Evolutionary conservation across 129 eudicot genomes (phyloP).

Genomic region (Artemisia annua): DNA sequence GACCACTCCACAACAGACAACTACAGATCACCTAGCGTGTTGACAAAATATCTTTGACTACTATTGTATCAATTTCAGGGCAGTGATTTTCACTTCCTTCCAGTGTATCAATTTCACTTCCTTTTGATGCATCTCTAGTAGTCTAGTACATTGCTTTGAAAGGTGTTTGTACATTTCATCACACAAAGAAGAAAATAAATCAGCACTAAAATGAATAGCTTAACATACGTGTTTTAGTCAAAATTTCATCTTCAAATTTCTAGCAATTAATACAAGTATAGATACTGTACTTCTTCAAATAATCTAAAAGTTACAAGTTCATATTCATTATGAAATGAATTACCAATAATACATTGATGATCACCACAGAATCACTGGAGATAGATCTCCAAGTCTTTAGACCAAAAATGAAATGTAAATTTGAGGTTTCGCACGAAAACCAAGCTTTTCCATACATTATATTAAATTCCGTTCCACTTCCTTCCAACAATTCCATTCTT

Average conservation of each 20-base stretch:
- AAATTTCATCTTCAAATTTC: background rate
- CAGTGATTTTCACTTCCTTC: too few relatives aligned
- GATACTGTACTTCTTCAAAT: background rate
- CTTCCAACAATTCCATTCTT: background rate
- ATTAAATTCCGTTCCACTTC: background rate
- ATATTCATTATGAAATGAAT: background rate
- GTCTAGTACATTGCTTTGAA: too few relatives aligned
- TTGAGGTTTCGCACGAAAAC: conserved; percentile 10
- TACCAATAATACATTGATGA: background rate
- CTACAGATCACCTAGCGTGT: too few relatives aligned
- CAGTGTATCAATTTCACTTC: too few relatives aligned
- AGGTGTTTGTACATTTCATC: too few relatives aligned
- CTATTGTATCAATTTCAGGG: too few relatives aligned
- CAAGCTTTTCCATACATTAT: background rate
- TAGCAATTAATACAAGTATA: background rate
- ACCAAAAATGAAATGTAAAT: background rate
- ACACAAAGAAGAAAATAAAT: too few relatives aligned
- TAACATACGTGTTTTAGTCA: too few relatives aligned
- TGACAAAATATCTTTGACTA: too few relatives aligned
- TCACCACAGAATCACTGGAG: background rate
- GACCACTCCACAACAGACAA: too few relatives aligned
- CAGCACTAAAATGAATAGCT: too few relatives aligned
- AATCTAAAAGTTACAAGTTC: background rate
- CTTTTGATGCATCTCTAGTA: too few relatives aligned
- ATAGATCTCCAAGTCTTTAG: background rate